Percentiles rank a stretch among this genome's conserved stretches.
phyloP scores from a whole-genome alignment of 2,329 filamentous ascomycete genomes.

The Zymoseptoria brevis region DNA sequence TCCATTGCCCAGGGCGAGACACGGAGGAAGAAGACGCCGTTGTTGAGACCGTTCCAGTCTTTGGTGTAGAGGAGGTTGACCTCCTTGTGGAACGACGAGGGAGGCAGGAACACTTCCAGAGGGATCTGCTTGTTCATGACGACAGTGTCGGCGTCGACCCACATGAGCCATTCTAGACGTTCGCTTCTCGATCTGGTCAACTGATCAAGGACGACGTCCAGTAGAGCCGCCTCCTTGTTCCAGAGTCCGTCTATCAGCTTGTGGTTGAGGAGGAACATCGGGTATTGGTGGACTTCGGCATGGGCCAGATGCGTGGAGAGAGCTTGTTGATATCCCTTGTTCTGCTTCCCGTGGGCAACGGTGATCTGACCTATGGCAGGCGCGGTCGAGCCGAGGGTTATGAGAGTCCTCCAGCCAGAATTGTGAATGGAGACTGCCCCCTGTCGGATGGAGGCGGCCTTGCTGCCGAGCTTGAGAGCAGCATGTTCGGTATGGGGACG shows the following conservation, averaged over 20 bases:
- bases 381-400: background rate
- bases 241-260: constrained; percentile 35
- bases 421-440: too few species aligned
- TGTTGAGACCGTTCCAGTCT: constrained; percentile 37
- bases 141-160: constrained; percentile 37
- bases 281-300: constrained; percentile 33
- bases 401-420: too few species aligned
- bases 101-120: constrained; percentile 33
- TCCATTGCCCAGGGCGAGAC: constrained; percentile 33
- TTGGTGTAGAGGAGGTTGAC: constrained; percentile 31
- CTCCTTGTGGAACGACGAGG: constrained; percentile 18
- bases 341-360: constrained; percentile 29
- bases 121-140: constrained; percentile 35
- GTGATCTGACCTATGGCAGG: constrained; percentile 28
- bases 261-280: constrained; percentile 33
- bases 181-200: constrained; percentile 30
- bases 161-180: constrained; percentile 36
- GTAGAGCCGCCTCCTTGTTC: constrained; percentile 38
- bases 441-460: too few species aligned
- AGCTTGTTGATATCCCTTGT: constrained; percentile 31
- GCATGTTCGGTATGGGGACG: too few species aligned
- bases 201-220: constrained; percentile 31
- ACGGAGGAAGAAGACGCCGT: constrained; percentile 34
- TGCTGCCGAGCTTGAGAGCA: too few species aligned
- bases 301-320: constrained; percentile 35